These are phyloP conservation scores for Geotrichum carabidarum DNA, from an alignment of 1,139 yeast genomes.

Conservation along the genomic window DNA sequence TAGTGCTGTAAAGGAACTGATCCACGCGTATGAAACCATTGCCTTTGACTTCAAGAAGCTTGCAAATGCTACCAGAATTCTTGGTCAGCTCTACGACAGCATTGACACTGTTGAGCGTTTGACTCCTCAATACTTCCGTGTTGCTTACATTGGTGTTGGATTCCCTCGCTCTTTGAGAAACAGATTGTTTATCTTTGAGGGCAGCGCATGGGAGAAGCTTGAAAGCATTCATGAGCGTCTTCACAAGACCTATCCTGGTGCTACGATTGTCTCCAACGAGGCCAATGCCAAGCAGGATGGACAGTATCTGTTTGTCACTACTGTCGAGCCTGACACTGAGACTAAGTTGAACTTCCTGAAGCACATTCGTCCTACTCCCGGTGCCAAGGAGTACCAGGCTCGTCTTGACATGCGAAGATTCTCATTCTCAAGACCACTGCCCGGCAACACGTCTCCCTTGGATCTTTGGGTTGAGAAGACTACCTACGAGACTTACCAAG, in stretches of 20 bases:
- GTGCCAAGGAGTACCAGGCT: conserved; percentile 32
- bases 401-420: conserved; percentile 65
- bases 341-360: conserved; percentile 9
- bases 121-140: conserved; percentile 74
- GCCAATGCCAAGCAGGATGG: conserved; percentile 67
- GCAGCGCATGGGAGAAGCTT: conserved; percentile 81
- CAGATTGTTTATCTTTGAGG: conserved; percentile 76
- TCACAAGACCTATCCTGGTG: conserved; percentile 74
- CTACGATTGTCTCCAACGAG: conserved; percentile 64
- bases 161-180: conserved; percentile 76
- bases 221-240: conserved; percentile 77
- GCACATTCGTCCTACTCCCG: conserved; percentile 26
- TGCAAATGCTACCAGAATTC: conserved; percentile 63
- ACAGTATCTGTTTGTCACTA: conserved; percentile 63
- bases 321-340: conserved; percentile 55
- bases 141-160: conserved; percentile 77
- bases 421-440: conserved; percentile 63
- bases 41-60: conserved; percentile 75
- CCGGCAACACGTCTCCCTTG: conserved; percentile 67
- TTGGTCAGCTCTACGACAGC: conserved; percentile 62
- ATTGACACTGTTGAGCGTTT: conserved; percentile 64
- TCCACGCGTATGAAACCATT: conserved; percentile 66
- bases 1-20: conserved; percentile 69
- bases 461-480: conserved; percentile 89
- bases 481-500: conserved; percentile 65